A percentile compares a stretch with the other conserved stretches of the same genome.
These are phyloP conservation scores for Abrus precatorius DNA, from an alignment of 306 rosid species.

Conservation along the genomic window DNA sequence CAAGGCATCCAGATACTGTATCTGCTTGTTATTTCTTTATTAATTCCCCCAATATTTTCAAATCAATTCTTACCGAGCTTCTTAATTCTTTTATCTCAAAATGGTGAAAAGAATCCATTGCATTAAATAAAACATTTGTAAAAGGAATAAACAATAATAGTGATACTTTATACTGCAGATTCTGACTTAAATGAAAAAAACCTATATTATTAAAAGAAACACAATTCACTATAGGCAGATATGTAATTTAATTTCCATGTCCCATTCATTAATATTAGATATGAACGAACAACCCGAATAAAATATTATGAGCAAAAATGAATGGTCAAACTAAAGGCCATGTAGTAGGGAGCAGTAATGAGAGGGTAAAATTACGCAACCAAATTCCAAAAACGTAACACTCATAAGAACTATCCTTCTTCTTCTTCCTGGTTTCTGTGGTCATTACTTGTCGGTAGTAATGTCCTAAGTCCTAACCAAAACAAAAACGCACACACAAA, in stretches of 20 bases:
- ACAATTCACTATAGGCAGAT: not conserved
- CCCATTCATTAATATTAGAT: constrained; percentile 6
- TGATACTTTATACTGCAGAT: no score
- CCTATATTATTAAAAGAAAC: not conserved
- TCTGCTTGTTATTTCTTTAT: no score
- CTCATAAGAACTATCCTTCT: constrained; percentile 35
- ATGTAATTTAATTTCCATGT: not conserved
- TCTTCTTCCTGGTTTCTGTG: constrained; percentile 32
- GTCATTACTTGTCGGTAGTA: constrained; percentile 34
- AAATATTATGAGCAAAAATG: not conserved
- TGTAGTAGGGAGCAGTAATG: not conserved
- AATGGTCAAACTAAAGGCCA: constrained; percentile 18
- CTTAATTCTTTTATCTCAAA: no score
- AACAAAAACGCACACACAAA: not conserved
- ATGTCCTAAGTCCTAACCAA: not conserved
- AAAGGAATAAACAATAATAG: no score
- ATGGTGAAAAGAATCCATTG: no score
- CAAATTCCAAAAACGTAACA: constrained; percentile 27
- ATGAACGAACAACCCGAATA: not conserved
- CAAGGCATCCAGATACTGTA: not conserved
- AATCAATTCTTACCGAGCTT: no score
- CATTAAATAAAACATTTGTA: no score
- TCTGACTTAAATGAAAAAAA: no score
- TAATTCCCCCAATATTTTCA: no score
- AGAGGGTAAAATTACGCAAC: not conserved